Evolutionary conservation across 176 grass and related monocot species (phyloP), one percentile per base, ranked within the genome.

Genomic region (Phoenix roebelenii): DNA sequence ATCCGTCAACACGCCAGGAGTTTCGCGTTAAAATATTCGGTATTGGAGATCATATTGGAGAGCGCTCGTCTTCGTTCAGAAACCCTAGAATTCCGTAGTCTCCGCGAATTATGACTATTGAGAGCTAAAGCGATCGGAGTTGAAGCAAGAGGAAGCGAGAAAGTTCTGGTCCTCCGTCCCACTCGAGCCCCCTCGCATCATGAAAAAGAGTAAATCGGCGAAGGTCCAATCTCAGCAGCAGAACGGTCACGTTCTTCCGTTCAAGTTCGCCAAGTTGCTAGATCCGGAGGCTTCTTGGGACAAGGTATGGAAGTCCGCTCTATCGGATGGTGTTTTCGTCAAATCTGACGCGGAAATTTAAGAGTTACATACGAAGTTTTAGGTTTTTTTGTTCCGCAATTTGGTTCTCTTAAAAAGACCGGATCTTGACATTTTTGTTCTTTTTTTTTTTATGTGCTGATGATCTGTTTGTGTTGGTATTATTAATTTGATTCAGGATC

Each of bases 201-300:
- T 91, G 87, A 77, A 68, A 63, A 78, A 68, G 71, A 16, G 72
- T 9, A 88, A 76, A 89, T 84, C 92, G 16, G 63, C 56, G 28
- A 68, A 67, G 72, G 16, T 20, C 23, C 74, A 49, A 48, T 55
- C 54, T 59, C 81, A 77, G 76, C 71, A 70, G 60, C 84, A 85
- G 69, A 78, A 75, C 60, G 78, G 61, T 25, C 83, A 87, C 70
- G 73, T 64, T 65, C 73, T 74, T 19, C 54, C 80, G 59, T 92
- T 82, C 52, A 88, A 83, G 64, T 72, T 98, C 59, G 79, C 84
- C 63, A 85, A 59, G 80, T 88, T 80, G 65, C 84, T 98, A 60
- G 93, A 98, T 83, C 87, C 93, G 51, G 88, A 92, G 64, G 65
- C 72, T 23, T 61, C 87, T 4, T 89, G 56, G 87, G 93, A 98